Evolutionary conservation across 2,329 filamentous ascomycete species (phyloP).

Genomic region (Pseudogymnoascus sp.): DNA sequence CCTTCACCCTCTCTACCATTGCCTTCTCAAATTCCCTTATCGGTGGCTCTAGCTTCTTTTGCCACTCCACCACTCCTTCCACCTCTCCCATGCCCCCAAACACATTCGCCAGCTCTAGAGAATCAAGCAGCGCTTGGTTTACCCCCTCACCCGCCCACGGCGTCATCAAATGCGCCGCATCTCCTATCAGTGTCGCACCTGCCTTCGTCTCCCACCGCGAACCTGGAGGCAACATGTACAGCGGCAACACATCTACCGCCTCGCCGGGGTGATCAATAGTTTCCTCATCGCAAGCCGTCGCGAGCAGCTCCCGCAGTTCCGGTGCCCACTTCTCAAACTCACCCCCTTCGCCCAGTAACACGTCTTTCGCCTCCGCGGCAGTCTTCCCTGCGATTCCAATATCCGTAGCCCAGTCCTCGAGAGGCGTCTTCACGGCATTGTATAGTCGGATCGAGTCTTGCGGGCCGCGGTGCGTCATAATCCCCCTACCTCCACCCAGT

Average conservation of each 20-base stretch:
- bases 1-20: constrained; percentile 13
- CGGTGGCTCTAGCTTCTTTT: constrained; percentile 14
- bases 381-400: constrained; percentile 13
- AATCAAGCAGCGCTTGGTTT: constrained; percentile 32
- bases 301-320: constrained; percentile 22
- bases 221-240: constrained; percentile 17
- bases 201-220: constrained; percentile 15
- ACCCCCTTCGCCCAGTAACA: constrained; percentile 18
- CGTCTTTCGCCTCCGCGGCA: constrained; percentile 14
- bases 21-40: constrained; percentile 21
- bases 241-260: constrained; percentile 19
- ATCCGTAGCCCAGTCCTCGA: constrained; percentile 20
- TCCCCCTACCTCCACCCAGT: constrained; percentile 20
- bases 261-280: constrained; percentile 10
- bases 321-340: constrained; percentile 24
- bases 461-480: constrained; percentile 23
- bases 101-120: constrained; percentile 37
- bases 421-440: constrained; percentile 19
- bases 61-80: constrained; percentile 12
- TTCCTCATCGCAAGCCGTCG: constrained; percentile 22
- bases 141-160: constrained; percentile 37
- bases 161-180: constrained; percentile 41
- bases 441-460: constrained; percentile 22
- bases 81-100: constrained; percentile 25
- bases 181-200: constrained; percentile 40